Percentiles rank a stretch among this genome's conserved stretches.
These are phyloP conservation scores for Rhododendron simsii DNA, from an alignment of 148 eudicot genomes.

Conservation along the genomic window DNA sequence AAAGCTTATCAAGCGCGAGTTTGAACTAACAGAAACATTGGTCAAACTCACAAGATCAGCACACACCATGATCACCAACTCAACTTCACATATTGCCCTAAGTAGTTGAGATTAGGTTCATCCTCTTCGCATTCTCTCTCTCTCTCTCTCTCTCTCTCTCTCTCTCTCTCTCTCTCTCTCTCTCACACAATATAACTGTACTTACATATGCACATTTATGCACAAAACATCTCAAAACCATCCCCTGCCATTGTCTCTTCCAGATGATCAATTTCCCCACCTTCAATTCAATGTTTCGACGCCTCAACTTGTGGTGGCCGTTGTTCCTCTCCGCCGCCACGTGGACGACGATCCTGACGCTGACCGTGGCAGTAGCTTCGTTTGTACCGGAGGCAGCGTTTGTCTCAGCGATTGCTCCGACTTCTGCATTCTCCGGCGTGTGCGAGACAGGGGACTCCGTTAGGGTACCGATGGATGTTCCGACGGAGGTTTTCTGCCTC, in stretches of 20 bases:
- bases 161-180: background rate
- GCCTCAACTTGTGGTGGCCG: conserved; percentile 34
- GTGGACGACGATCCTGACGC: conserved; percentile 59
- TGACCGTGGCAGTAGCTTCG: conserved; percentile 52
- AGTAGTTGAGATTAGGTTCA: conserved; percentile 28
- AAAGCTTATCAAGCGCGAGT: background rate
- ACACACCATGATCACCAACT: background rate
- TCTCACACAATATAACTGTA: background rate
- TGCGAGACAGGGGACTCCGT: conserved; percentile 27
- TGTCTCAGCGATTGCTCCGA: conserved; percentile 48
- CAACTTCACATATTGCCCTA: background rate
- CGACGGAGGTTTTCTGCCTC: conserved; percentile 56
- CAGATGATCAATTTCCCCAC: conserved; percentile 23
- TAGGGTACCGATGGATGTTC: conserved; percentile 67
- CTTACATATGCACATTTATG: background rate
- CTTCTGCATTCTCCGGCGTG: conserved; percentile 34
- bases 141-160: background rate
- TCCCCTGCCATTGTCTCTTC: background rate
- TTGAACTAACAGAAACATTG: background rate
- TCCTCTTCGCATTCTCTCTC: background rate
- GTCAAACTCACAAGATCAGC: background rate
- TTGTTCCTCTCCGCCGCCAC: conserved; percentile 46
- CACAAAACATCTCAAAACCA: background rate
- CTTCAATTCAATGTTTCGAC: conserved; percentile 19
- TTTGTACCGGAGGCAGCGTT: conserved; percentile 60